Evolutionary conservation across 2,329 filamentous ascomycete genomes (phyloP), one percentile per base, ranked within the genome.

Genomic region (Diaporthe ampelina): DNA sequence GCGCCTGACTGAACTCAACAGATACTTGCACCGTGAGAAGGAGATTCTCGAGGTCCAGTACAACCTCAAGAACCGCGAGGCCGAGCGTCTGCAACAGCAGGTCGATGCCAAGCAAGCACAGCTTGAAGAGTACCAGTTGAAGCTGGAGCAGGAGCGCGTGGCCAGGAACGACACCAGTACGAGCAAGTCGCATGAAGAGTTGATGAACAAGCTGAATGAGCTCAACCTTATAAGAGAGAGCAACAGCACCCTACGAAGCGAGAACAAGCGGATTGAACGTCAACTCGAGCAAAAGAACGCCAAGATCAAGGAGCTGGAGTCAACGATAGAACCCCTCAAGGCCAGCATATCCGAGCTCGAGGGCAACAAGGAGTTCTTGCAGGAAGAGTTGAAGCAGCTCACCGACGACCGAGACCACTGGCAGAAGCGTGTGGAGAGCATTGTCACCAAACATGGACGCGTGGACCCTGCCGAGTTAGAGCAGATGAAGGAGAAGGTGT

Each of bases 11-110:
- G 96, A 98, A 80, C 91, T 99, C 73, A 97, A 97, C 84, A 93
- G 91, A 76, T 99, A 97, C 82, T 87, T 99, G 76, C 93, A 96
- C 59, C 93, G 95, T 56, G 97, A 99, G 84, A 99, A 98, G 86
- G 97, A 98, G 81, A 98, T 99, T 77, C 90, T 98, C 11, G 96
- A 99, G 79, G 94, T 98, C n/a, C 96, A 98, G 80, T 94, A 95
- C 79, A 95, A 98, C 78, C 88, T 98, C 58, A 95, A 96, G 79
- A 89, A 92, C 0, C 94, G 97, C 79, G 97, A 99, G 83, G 89
- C 91, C 71, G 97, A 97, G 84, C 92, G 97, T 71, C 85, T 98
- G 56, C 94, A 96, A 80, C 95, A 98, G 79, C 95, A 98, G 80
- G 89, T 98, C 32, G 93, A 97, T 68, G 95, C 98, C 81, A 89